Percentiles rank a stretch among this genome's conserved stretches.
Evolutionary conservation across 1,139 yeast genomes (phyloP).

Genomic region (Suhomyces wounanorum): DNA sequence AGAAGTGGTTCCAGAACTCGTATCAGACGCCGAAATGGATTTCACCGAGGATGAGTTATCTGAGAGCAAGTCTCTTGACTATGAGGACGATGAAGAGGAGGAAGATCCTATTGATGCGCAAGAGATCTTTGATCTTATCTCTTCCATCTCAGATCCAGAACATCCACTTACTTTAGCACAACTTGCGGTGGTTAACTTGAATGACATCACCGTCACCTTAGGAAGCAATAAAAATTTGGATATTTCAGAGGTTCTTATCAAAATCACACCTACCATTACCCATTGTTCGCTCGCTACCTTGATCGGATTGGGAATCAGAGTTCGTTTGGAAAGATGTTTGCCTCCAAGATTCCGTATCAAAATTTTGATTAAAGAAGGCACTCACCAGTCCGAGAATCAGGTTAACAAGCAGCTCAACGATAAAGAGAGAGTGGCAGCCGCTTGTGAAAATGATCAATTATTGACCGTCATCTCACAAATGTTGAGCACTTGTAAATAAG

Average conservation of each 20-base stretch:
- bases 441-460: conserved; percentile 94
- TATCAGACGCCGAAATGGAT: conserved; percentile 28
- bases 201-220: conserved; percentile 72
- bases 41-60: conserved; percentile 11
- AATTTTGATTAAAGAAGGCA: conserved; percentile 82
- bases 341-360: conserved; percentile 83
- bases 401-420: conserved; percentile 96
- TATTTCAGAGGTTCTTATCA: conserved; percentile 75
- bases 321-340: conserved; percentile 82
- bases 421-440: conserved; percentile 97
- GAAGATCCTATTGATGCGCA: conserved; percentile 74
- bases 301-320: conserved; percentile 93
- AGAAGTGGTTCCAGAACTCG: conserved; percentile 27
- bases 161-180: conserved; percentile 96
- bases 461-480: conserved; percentile 85
- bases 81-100: conserved; percentile 35
- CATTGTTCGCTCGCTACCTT: conserved; percentile 96
- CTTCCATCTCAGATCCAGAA: conserved; percentile 94
- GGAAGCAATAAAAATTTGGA: conserved; percentile 47
- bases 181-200: conserved; percentile 85
- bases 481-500: conserved; percentile 71
- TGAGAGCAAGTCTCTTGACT: conserved; percentile 15
- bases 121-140: conserved; percentile 63
- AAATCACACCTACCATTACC: conserved; percentile 95
- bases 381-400: conserved; percentile 94